phyloP scores from a whole-genome alignment of 2,329 filamentous ascomycete species.

The Arthrobotrys conoides region DNA sequence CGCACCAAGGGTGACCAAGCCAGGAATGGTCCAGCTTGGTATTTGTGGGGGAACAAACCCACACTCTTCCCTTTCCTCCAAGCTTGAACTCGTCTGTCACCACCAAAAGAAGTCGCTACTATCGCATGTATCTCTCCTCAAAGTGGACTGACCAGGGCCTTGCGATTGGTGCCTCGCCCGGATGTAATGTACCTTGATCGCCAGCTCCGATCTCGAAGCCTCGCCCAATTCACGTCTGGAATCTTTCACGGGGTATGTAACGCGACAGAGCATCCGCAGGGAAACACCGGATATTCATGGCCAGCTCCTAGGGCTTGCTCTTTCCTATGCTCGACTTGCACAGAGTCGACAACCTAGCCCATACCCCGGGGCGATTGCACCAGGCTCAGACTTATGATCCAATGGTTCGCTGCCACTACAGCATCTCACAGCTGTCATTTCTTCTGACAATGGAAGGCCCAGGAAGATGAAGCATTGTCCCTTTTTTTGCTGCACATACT shows the following conservation, averaged over 20 bases:
- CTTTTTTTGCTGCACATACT: slow-evolving; percentile 40
- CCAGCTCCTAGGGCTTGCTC: slow-evolving; percentile 31
- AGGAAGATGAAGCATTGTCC: slow-evolving; percentile 39
- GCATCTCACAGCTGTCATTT: slow-evolving; percentile 58
- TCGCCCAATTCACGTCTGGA: slow-evolving; percentile 40
- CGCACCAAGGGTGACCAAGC: slow-evolving; percentile 61
- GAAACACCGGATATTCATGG: slow-evolving; percentile 33
- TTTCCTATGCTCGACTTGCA: slow-evolving; percentile 35
- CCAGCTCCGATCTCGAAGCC: slow-evolving; percentile 58
- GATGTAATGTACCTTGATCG: slow-evolving; percentile 61
- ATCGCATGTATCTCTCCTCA: slow-evolving; percentile 61
- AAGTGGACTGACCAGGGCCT: slow-evolving; percentile 59
- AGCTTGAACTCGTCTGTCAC: slow-evolving; percentile 50
- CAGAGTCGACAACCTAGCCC: slow-evolving; percentile 26
- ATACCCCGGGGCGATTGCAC: slow-evolving; percentile 50
- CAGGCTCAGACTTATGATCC: slow-evolving; percentile 39
- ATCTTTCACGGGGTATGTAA: slow-evolving; percentile 47
- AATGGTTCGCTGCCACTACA: slow-evolving; percentile 60
- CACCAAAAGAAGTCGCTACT: slow-evolving; percentile 40
- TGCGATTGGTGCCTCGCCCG: slow-evolving; percentile 49
- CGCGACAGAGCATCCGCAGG: slow-evolving; percentile 38
- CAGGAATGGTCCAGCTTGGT: slow-evolving; percentile 61
- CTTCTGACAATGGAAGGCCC: slow-evolving; percentile 60
- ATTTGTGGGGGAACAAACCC: slow-evolving; percentile 60
- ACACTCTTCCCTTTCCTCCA: slow-evolving; percentile 27